Evolutionary conservation across 345 rosid genomes (phyloP), one percentile per base, ranked within the genome.

Genomic region (Ricinus communis): DNA sequence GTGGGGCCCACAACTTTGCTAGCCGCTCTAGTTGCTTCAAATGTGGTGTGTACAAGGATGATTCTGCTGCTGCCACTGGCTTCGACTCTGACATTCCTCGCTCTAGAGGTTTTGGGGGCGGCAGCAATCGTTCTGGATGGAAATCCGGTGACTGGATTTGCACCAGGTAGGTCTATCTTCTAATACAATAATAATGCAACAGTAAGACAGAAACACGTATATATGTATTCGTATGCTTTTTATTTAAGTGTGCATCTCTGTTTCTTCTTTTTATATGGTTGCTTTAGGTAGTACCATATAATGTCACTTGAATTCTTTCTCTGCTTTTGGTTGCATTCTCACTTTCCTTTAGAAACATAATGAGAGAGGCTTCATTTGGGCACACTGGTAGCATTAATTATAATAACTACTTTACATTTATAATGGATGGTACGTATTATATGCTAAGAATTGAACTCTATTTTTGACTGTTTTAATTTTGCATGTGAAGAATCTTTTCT

Each of bases 101-200:
- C 60, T 71, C 83, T 21, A 71, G 82, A 46, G 73, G 77, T 13
- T 79, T 84, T 54, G 79, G 84, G 53, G 79, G 84, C 8, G 54
- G 78, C 65, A 69, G 80, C 77, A 76, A 79, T 18, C 91, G 97
- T 18, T 84, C 93, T 19, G 86, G 89, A 21, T 92, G 97, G 97
- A 92, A 90, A 76, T 87, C 91, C 15, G 97, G 97, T 5, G 97
- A 92, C 67, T 92, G 97, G 97, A 90, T 92, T 56, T 92, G 97
- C 79, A 82, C 88, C 59, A 82, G 97, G 97, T 86, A 68, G 10
- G 16, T 0, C 19, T 40, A 25, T 33, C 7, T 5, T 15, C 11
- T 45, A n/a, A n/a, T n/a, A n/a, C n/a, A n/a, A n/a, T n/a, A n/a
- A 0, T 24, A 46, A 40, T 46, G 45, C 36, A 45, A 16, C 41